A percentile compares a stretch with the other conserved stretches of the same genome.
Conservation (phyloP, 768 basidiomycete genomes). For the Naganishia vaughanmartiniae region DNA sequence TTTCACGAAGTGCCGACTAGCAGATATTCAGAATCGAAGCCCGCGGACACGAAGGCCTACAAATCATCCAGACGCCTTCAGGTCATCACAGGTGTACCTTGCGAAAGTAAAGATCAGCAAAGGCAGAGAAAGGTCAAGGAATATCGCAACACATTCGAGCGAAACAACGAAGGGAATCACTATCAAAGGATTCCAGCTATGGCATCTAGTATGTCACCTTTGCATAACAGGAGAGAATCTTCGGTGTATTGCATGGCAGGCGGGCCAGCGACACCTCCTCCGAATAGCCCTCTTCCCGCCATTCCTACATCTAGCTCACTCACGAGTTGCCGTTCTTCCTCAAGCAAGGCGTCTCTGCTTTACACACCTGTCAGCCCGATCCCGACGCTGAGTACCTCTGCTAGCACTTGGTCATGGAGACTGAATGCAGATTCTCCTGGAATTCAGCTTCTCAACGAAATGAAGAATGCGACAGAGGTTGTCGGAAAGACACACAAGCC, state of each 20-base stretch:
- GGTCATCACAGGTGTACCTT: constrained; percentile 1
- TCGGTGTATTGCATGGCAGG: neutral
- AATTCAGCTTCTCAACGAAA: constrained; percentile 9
- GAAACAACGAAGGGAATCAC: neutral
- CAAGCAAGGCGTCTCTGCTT: neutral
- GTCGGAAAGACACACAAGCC: neutral
- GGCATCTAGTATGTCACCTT: constrained; percentile 4
- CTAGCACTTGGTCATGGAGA: constrained; percentile 6
- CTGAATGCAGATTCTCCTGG: neutral
- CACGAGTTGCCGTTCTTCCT: neutral
- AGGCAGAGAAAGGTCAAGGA: neutral
- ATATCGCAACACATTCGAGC: neutral
- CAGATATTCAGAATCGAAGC: neutral
- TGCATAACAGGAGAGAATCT: constrained; percentile 11
- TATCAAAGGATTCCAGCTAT: neutral
- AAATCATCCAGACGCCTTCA: constrained; percentile 15
- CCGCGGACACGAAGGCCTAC: neutral
- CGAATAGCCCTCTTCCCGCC: constrained; percentile 5
- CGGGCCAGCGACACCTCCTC: constrained; percentile 10
- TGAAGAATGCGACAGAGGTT: constrained; percentile 1
- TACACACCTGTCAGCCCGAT: constrained; percentile 10
- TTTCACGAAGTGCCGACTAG: neutral
- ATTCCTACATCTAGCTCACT: constrained; percentile 4
- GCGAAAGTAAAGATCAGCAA: neutral
- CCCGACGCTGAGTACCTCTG: constrained; percentile 12